Percentiles rank a stretch among this genome's conserved stretches.
Conservation (phyloP, 768 basidiomycete genomes). For the Brasilioporus rufonigricans region DNA sequence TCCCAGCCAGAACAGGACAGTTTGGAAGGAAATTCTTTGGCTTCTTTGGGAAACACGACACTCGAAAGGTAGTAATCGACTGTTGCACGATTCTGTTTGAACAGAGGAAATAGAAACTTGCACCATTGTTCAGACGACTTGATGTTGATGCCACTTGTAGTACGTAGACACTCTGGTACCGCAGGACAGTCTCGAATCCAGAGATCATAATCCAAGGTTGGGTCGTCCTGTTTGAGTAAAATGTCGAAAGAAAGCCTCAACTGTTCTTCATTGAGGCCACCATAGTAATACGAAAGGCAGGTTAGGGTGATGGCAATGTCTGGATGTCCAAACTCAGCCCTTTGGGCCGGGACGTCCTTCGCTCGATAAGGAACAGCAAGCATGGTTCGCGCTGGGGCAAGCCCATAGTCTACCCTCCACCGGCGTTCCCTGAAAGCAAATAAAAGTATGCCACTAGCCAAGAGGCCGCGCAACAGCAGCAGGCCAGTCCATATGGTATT, state of each 20-base stretch:
- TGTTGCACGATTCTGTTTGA: conserved; percentile 12
- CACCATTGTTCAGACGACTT: conserved; percentile 29
- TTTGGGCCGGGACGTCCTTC: conserved; percentile 34
- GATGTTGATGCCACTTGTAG: conserved; percentile 23
- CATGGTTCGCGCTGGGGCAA: conserved; percentile 23
- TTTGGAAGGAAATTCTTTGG: conserved; percentile 36
- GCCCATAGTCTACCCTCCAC: conserved; percentile 23
- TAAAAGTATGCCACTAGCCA: conserved; percentile 30
- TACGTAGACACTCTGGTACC: conserved; percentile 21
- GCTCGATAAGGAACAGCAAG: conserved; percentile 39
- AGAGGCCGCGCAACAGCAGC: conserved; percentile 35
- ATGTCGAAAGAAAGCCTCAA: conserved; percentile 30
- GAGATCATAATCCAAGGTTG: conserved; percentile 28
- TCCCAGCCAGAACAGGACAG: conserved; percentile 38
- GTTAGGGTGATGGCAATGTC: background rate
- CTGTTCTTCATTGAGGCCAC: conserved; percentile 18
- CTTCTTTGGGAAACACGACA: conserved; percentile 37
- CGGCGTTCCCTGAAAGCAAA: conserved; percentile 33
- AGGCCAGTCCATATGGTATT: conserved; percentile 11
- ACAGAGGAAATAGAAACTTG: conserved; percentile 14
- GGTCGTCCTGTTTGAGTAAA: conserved; percentile 31
- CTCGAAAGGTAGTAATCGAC: conserved; percentile 37
- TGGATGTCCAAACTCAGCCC: conserved; percentile 28
- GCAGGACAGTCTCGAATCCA: conserved; percentile 26
- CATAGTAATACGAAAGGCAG: background rate